Conservation (phyloP, 2,329 filamentous ascomycete genomes). For the Botrytis pseudocinerea region DNA sequence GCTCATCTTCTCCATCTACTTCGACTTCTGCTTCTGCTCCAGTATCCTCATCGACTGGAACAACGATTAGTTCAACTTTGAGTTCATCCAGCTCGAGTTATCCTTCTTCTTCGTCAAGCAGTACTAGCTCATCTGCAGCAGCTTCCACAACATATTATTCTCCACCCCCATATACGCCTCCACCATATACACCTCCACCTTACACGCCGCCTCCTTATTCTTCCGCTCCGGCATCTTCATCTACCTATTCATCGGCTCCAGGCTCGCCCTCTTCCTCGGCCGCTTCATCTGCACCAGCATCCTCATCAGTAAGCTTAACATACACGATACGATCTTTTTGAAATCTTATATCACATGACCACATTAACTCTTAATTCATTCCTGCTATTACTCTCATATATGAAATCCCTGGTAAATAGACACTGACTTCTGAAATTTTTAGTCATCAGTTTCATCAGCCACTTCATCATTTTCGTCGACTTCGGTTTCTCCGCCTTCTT, state of each 20-base stretch:
- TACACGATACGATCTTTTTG: neutral
- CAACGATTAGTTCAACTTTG: conserved; percentile 8
- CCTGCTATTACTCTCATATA: neutral
- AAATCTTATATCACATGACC: neutral
- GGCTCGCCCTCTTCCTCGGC: neutral
- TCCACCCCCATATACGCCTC: neutral
- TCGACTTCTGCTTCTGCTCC: conserved; percentile 16
- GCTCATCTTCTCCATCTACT: conserved; percentile 1
- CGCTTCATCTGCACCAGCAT: neutral
- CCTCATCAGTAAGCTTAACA: neutral
- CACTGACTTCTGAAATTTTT: neutral
- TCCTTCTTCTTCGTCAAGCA: neutral
- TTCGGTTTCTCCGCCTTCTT: neutral
- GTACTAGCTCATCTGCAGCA: neutral
- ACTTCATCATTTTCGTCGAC: neutral
- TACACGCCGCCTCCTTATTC: neutral
- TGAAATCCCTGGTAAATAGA: neutral
- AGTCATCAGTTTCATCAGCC: neutral
- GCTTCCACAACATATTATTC: neutral
- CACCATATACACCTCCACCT: neutral
- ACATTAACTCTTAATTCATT: neutral
- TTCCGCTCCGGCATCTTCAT: neutral
- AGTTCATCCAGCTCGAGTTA: neutral
- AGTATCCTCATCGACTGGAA: conserved; percentile 10
- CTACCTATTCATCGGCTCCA: neutral